phyloP scores from a whole-genome alignment of 192 early-diverging fungal species.

The Coemansia reversa region DNA sequence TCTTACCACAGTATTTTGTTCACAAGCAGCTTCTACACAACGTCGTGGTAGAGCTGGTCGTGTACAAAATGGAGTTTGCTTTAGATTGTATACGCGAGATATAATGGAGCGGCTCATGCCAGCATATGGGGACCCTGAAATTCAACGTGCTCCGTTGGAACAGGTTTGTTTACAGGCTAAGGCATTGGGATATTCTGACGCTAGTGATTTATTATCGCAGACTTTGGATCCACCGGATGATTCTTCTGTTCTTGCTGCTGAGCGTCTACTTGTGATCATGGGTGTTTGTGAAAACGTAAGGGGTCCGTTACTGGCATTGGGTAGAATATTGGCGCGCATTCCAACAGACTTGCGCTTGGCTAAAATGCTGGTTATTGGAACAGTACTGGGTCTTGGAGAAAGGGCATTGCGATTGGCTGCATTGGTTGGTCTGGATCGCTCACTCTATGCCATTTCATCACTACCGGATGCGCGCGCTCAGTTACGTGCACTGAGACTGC shows the following conservation, averaged over 20 bases:
- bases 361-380: slow-evolving; percentile 75
- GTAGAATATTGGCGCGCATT: slow-evolving; percentile 65
- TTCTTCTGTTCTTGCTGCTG: slow-evolving; percentile 57
- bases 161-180: slow-evolving; percentile 75
- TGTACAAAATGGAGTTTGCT: slow-evolving; percentile 73
- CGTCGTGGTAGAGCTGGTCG: slow-evolving; percentile 85
- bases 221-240: slow-evolving; percentile 69
- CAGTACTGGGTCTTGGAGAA: slow-evolving; percentile 71
- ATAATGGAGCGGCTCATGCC: slow-evolving; percentile 57
- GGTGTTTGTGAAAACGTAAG: slow-evolving; percentile 55
- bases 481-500: slow-evolving; percentile 21
- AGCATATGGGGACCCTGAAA: slow-evolving; percentile 69
- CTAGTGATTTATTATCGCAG: slow-evolving; percentile 56
- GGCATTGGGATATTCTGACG: slow-evolving; percentile 62
- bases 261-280: slow-evolving; percentile 59
- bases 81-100: slow-evolving; percentile 63
- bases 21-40: slow-evolving; percentile 62
- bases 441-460: slow-evolving; percentile 17
- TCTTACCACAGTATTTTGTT: slow-evolving; percentile 55
- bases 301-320: slow-evolving; percentile 66
- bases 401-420: slow-evolving; percentile 68
- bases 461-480: slow-evolving; percentile 20
- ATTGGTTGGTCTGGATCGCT: slow-evolving; percentile 51
- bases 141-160: slow-evolving; percentile 77
- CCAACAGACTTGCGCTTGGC: slow-evolving; percentile 78